Base-by-base conservation (phyloP, 306 rosid genomes). In the Cicer chorassanicum region DNA sequence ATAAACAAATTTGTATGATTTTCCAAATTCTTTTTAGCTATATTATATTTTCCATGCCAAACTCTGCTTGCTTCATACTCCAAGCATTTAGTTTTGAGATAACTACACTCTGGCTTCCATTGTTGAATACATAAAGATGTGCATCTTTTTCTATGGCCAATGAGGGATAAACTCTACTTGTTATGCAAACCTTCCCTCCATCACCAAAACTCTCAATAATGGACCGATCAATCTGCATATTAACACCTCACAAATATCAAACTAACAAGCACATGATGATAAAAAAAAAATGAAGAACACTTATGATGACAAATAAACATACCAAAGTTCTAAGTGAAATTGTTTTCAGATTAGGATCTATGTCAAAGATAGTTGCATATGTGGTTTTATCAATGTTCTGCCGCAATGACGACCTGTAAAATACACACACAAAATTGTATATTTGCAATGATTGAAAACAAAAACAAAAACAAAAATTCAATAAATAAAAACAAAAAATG, bases 291-390 rank as follows among this genome's bases (percentile, higher is more conserved):
- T 16, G 10, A 39, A 55, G 11, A 16, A 59, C 12, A 65, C 36
- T 39, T 16, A 3, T 19, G 6, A 14, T 10, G 5, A 16, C 4
- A 65, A 44, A 24, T 9, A n/a, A 0, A 78, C 82, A 38, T 82
- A 91, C 94, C 92, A 91, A 76, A 78, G 49, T 89, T 86, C 94
- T 86, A 4, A 91, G 84, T 68, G 94, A 86, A 74, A 91, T 66
- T 5, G 65, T 72, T 75, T 74, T 83, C 4, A 13, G 65, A 19
- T 21, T 62, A 4, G 80, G 78, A 60, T 89, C 91, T 4, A 87
- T 6, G 75, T 83, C 82, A 29, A 89, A 81, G 49, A 87, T 86
- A 7, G 89, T 75, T 48, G 89, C 94, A 75, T 89, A 86, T 6
- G 80, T 77, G 4, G 91, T 76, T 75, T 91, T 86, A 6, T 81